Evolutionary conservation across 768 basidiomycete genomes (phyloP).

Genomic region (Lyophyllum decastes): DNA sequence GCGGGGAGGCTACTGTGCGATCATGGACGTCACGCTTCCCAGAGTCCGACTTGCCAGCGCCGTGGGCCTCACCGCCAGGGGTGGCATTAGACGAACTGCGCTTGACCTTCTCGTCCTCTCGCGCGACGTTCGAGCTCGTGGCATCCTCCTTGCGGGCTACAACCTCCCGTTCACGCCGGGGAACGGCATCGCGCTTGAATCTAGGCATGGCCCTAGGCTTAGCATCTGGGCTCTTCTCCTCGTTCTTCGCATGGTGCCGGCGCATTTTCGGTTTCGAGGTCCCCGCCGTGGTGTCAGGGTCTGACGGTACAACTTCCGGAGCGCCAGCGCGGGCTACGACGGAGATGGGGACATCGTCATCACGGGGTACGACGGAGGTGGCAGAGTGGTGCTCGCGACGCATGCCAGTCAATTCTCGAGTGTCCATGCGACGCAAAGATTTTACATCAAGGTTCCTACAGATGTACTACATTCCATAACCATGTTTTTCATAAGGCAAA

Average conservation of each 20-base stretch:
- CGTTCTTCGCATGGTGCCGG: constrained; percentile 8
- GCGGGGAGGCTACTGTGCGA: too few relatives aligned
- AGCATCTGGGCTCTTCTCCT: neutral
- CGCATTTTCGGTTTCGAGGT: neutral
- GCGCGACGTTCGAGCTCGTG: constrained; percentile 2
- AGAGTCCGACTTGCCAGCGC: neutral
- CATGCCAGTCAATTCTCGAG: constrained; percentile 1
- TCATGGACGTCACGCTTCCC: neutral
- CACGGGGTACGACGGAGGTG: neutral
- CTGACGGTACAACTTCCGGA: neutral
- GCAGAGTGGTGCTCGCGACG: constrained; percentile 13
- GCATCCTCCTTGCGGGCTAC: constrained; percentile 1
- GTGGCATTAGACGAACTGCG: neutral
- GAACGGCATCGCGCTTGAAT: constrained; percentile 4
- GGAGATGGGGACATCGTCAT: neutral
- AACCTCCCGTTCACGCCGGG: neutral
- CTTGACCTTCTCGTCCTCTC: neutral
- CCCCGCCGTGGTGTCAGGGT: neutral
- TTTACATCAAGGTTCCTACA: constrained; percentile 4
- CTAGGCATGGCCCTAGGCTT: constrained; percentile 4
- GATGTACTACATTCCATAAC: too few relatives aligned
- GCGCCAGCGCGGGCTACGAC: neutral
- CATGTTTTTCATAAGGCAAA: neutral
- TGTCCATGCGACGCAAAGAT: constrained; percentile 10
- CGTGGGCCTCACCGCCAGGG: neutral